Percentiles rank a stretch among this genome's conserved stretches.
phyloP scores from a whole-genome alignment of 306 rosid genomes.

The Vigna trinervia region DNA sequence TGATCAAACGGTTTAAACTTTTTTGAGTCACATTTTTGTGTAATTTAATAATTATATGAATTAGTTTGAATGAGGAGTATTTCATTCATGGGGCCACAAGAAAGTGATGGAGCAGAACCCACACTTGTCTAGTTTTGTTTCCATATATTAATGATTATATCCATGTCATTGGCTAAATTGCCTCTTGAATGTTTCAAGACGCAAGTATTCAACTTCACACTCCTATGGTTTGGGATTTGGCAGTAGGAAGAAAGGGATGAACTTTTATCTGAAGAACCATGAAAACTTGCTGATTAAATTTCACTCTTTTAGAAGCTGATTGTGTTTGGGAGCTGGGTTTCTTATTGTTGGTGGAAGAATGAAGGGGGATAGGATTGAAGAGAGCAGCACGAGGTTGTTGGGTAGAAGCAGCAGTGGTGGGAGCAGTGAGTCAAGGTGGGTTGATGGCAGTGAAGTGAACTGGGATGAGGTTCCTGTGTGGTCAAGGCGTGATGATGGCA shows the following conservation, averaged over 20 bases:
- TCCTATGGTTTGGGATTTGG: conserved; percentile 1
- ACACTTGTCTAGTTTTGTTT: background rate
- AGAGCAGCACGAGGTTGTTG: conserved; percentile 64
- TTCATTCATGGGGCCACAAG: background rate
- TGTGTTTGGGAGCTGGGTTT: conserved; percentile 42
- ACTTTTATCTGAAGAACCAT: conserved; percentile 38
- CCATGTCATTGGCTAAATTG: background rate
- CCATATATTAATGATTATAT: background rate
- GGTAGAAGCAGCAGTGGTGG: conserved; percentile 50
- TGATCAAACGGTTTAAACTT: background rate
- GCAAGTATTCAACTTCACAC: background rate
- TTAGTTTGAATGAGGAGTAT: background rate
- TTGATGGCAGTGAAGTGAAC: conserved; percentile 86
- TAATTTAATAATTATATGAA: background rate
- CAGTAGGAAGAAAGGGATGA: conserved; percentile 24
- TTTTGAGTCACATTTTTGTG: background rate
- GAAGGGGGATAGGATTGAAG: conserved; percentile 75
- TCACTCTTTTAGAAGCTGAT: conserved; percentile 37
- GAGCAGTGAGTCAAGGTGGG: conserved; percentile 79
- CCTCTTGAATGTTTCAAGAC: conserved; percentile 27
- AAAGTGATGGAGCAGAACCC: background rate
- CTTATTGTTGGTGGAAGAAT: conserved; percentile 44
- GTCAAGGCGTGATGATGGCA: conserved; percentile 54
- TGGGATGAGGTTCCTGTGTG: conserved; percentile 63
- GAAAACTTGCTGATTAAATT: conserved; percentile 29